Evolutionary conservation across 805 yeast genomes (phyloP), one percentile per base, ranked within the genome.

Genomic region (Saccharomyces cerevisiae): DNA sequence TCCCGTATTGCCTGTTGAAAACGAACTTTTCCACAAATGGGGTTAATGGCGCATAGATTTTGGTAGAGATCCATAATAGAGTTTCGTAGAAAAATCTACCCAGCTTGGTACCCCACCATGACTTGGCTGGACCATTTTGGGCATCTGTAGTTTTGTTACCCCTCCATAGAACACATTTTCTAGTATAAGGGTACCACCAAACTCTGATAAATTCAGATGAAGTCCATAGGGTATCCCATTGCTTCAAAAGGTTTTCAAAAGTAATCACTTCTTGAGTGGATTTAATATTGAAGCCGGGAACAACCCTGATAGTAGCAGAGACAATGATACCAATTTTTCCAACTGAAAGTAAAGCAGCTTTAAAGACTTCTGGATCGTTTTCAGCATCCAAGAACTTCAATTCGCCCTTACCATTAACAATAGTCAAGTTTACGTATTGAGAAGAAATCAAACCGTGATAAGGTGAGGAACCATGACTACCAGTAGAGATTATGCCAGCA

Each of bases 141-240:
- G 84, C 79, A 41, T 85, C 87, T 27, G 73, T 73, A 1, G 96
- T 81, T 66, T 89, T 89, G 26, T 80, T 73, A 41, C 96, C 98
- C 66, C 95, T 81, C 97, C 98, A 92, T 50, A 90, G 74, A 31
- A 90, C 83, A 74, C 96, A 88, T 65, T 85, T 85, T 51, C 82
- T 80, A 17, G 94, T 78, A 70, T 92, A 94, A 1, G 99, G 98
- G 70, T 87, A 94, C 98, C 98, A 94, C 97, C 98, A 92, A 50
- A 90, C 81, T 59, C 98, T 81, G 48, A 90, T 85, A 65, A 83
- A 92, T 72, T 92, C 99, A n/a, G 89, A 79, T 49, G 89, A 83
- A 3, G 87, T 81, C 96, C 97, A 92, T 48, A 92, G 70, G 13
- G 76, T 75, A 60, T 86, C 89, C 89, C 96, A 89, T 55, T 73